Evolutionary conservation across 352 stramenopile species (phyloP).

Genomic region (Pythium insidiosum): DNA sequence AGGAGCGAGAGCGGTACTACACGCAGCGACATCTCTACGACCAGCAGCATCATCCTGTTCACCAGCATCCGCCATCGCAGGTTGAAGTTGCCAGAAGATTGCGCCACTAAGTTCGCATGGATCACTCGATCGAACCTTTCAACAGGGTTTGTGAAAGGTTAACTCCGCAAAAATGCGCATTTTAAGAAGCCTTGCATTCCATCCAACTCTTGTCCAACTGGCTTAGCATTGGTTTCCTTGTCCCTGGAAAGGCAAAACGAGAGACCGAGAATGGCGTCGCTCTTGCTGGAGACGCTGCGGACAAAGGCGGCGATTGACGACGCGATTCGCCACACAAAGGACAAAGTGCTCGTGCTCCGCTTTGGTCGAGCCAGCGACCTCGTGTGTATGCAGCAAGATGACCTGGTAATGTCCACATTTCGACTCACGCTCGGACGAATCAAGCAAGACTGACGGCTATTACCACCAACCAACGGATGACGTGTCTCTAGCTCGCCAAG

Average conservation of each 20-base stretch:
- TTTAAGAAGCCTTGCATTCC: too few species aligned
- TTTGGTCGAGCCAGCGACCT: slow-evolving; percentile 59
- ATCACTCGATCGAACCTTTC: too few species aligned
- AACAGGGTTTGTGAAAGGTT: too few species aligned
- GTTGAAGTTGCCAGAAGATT: too few species aligned
- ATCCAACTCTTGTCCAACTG: too few species aligned
- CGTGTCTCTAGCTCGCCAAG: slow-evolving; percentile 45
- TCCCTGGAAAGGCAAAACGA: too few species aligned
- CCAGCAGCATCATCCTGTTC: slow-evolving; percentile 5
- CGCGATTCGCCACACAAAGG: slow-evolving; percentile 67
- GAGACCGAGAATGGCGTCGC: too few species aligned
- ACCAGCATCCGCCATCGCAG: not conserved
- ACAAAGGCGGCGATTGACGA: slow-evolving; percentile 66
- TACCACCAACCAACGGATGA: not conserved
- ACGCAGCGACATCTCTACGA: slow-evolving; percentile 27
- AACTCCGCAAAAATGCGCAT: too few species aligned
- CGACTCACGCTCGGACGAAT: not conserved
- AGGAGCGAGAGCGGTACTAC: slow-evolving; percentile 44
- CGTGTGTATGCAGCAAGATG: slow-evolving; percentile 78
- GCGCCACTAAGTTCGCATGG: too few species aligned
- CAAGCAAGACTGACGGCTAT: too few species aligned
- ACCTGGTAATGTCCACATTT: slow-evolving; percentile 35
- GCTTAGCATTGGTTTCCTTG: too few species aligned
- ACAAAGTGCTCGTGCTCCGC: slow-evolving; percentile 78
- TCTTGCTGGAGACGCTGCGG: slow-evolving; percentile 57